A percentile compares a stretch with the other conserved stretches of the same genome.
Evolutionary conservation across 2,329 filamentous ascomycete species (phyloP).

Genomic region (Aspergillus novoparasiticus): DNA sequence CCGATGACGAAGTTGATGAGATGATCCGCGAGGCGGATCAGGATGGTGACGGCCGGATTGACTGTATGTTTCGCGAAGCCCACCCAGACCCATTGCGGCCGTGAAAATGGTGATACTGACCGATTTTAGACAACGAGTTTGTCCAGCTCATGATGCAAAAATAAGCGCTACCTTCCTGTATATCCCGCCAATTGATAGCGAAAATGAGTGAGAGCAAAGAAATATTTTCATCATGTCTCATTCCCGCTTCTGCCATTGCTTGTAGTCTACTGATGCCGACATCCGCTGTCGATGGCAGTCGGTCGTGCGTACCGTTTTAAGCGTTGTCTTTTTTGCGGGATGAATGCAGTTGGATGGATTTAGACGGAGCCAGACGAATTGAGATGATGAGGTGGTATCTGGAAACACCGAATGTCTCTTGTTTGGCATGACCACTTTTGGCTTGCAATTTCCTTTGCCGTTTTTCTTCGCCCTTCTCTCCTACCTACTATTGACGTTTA

Average conservation of each 20-base stretch:
- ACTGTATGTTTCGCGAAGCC: slow-evolving; percentile 62
- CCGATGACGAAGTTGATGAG: slow-evolving; percentile 87
- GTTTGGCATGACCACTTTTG: neutral
- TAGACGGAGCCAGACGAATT: slow-evolving; percentile 2
- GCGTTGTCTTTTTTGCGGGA: slow-evolving; percentile 10
- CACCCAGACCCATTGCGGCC: too few species aligned
- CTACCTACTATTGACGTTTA: slow-evolving; percentile 8
- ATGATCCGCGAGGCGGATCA: slow-evolving; percentile 92
- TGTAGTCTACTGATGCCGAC: slow-evolving; percentile 31
- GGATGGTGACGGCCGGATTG: slow-evolving; percentile 84
- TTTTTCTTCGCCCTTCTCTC: neutral
- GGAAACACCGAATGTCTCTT: neutral
- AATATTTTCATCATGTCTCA: slow-evolving; percentile 25
- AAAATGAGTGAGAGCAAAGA: slow-evolving; percentile 29
- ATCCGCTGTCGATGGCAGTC: slow-evolving; percentile 21
- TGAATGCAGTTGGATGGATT: slow-evolving; percentile 9
- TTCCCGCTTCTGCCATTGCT: slow-evolving; percentile 26
- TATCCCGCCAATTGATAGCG: slow-evolving; percentile 34
- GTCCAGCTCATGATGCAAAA: slow-evolving; percentile 97
- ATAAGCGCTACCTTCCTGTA: slow-evolving; percentile 53
- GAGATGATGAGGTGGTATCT: neutral
- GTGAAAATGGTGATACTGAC: slow-evolving; percentile 26
- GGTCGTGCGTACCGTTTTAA: slow-evolving; percentile 15
- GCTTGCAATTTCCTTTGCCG: neutral
- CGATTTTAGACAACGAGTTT: slow-evolving; percentile 76